Conservation (phyloP, 2,329 filamentous ascomycete genomes). For the Thielaviopsis musarum region DNA sequence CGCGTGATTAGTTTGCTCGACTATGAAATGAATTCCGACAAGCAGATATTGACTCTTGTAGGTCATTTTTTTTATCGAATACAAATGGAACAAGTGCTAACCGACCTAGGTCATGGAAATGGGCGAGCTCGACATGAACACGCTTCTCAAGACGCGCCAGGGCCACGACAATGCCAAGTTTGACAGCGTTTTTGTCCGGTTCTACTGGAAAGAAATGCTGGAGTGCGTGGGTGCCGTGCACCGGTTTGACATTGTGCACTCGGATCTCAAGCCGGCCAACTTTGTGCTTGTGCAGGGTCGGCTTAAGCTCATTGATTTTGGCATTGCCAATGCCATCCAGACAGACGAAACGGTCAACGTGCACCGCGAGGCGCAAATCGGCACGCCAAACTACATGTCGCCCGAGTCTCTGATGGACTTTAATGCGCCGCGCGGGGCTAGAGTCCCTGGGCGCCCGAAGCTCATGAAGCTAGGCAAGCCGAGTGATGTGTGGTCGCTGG, state of each 20-base stretch:
- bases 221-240: slow-evolving; percentile 87
- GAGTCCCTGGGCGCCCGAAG: slow-evolving; percentile 36
- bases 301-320: slow-evolving; percentile 94
- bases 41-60: slow-evolving; percentile 72
- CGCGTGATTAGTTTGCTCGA: slow-evolving; percentile 83
- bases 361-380: slow-evolving; percentile 85
- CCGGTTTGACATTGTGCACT: slow-evolving; percentile 82
- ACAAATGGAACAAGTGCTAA: background rate
- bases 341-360: slow-evolving; percentile 93
- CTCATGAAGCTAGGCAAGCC: slow-evolving; percentile 94
- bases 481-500: slow-evolving; percentile 88
- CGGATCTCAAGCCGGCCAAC: slow-evolving; percentile 91
- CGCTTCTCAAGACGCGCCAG: slow-evolving; percentile 57
- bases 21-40: slow-evolving; percentile 85
- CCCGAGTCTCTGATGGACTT: slow-evolving; percentile 85
- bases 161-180: slow-evolving; percentile 59
- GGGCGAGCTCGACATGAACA: slow-evolving; percentile 84
- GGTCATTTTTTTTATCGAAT: no score
- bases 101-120: slow-evolving; percentile 72
- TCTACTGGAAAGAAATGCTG: slow-evolving; percentile 99
- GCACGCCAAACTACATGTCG: slow-evolving; percentile 97
- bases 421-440: slow-evolving; percentile 42
- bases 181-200: slow-evolving; percentile 83
- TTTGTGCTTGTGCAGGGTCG: slow-evolving; percentile 84
- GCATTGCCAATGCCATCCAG: slow-evolving; percentile 93